Conservation (phyloP, 1,284 basidiomycete genomes). For the Malassezia caprae region DNA sequence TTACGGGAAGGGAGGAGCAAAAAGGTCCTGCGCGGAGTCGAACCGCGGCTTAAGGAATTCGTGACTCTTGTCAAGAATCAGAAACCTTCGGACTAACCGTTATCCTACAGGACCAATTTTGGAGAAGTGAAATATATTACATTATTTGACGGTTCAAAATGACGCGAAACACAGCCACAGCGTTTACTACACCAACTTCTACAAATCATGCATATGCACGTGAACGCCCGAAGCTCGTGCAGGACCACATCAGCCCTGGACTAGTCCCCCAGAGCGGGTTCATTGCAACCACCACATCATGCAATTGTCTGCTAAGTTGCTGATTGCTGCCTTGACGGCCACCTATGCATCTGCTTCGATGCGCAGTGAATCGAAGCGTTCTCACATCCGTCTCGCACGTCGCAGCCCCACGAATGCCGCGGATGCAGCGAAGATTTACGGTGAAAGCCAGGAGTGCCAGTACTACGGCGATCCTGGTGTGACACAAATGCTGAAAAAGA, state of each 20-base stretch:
- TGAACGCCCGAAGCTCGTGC: background rate
- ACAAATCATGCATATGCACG: background rate
- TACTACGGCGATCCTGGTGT: slow-evolving; percentile 9
- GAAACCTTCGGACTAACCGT: slow-evolving; percentile 23
- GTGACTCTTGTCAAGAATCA: slow-evolving; percentile 7
- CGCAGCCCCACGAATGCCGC: slow-evolving; percentile 21
- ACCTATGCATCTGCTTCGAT: background rate
- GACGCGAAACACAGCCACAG: background rate
- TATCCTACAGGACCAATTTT: slow-evolving; percentile 19
- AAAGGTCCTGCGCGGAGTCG: slow-evolving; percentile 22
- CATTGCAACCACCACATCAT: background rate
- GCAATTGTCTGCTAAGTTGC: background rate
- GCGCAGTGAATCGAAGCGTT: background rate
- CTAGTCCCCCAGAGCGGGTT: background rate
- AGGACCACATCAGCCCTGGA: background rate
- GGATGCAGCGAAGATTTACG: slow-evolving; percentile 16
- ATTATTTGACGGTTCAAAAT: background rate
- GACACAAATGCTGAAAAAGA: slow-evolving; percentile 18
- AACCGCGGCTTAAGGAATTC: slow-evolving; percentile 23
- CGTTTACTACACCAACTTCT: background rate
- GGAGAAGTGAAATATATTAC: background rate
- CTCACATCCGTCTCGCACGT: background rate
- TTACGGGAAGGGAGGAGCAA: background rate
- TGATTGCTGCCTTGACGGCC: background rate
- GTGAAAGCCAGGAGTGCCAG: background rate